Evolutionary conservation across 805 yeast genomes (phyloP), one percentile per base, ranked within the genome.

Genomic region (Zygotorulaspora sp.): DNA sequence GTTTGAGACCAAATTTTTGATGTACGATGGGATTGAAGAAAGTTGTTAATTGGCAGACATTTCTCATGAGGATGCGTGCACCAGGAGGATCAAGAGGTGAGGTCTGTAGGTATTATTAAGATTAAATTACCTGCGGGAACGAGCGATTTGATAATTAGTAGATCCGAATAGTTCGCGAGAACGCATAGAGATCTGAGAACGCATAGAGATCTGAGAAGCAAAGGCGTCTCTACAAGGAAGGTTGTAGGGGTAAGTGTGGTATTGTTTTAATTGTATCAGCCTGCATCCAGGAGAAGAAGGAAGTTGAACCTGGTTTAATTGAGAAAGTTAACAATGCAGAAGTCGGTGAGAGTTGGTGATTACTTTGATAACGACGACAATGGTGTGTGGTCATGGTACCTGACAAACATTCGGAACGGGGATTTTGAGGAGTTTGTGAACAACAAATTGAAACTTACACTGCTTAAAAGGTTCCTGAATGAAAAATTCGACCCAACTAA

Each of bases 371-470:
- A 61, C 32, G 61, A 58, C 36, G 56, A 55, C 18, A 57, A 62
- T 35, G 64, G 60, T 10, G 44, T 63, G 13, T 62, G 66, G 63
- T 53, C 63, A 13, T 65, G 69, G 69, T 64, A 62, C 42, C 33
- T 64, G 20, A 35, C 53, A n/a, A 61, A 61, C 32, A 46, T 65
- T 6, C 46, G 64, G 33, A 50, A 54, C 10, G 69, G 68, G 1
- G 51, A 54, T 20, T 65, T 64, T 41, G 68, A 64, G 38, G 59
- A 61, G 40, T 44, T 65, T 6, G 55, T 54, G 2, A 45, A 49
- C 8, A 58, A 63, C 35, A 38, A 45, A 27, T 27, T 52, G 13
- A 61, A 57, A 34, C 50, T 43, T 11, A 45, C 56, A 2, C 47
- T 55, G n/a, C 40, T 65, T 32, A 52, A 52, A 35, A 47, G 58